Conservation (phyloP, 2,329 filamentous ascomycete genomes). For the Cryphonectria nitschkei region DNA sequence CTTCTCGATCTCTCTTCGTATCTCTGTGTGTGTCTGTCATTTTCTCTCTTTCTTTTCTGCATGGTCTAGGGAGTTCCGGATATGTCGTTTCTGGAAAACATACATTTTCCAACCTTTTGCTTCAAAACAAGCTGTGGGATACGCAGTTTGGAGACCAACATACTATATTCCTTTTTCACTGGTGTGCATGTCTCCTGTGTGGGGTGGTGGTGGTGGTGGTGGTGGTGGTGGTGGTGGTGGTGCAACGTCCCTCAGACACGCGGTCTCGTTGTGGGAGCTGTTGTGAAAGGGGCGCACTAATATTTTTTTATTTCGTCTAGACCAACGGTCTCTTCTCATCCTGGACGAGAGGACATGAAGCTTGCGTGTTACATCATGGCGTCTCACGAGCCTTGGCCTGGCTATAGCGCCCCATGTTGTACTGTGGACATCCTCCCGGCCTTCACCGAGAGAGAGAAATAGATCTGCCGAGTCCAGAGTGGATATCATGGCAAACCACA, state of each 20-base stretch:
- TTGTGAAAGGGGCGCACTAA: slow-evolving; percentile 8
- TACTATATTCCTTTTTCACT: neutral
- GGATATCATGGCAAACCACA: neutral
- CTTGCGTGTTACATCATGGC: neutral
- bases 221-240: neutral
- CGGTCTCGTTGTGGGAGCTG: slow-evolving; percentile 16
- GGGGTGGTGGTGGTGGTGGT: neutral
- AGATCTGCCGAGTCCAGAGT: neutral
- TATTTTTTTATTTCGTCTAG: too few relatives aligned
- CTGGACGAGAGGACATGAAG: neutral
- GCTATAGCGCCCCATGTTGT: neutral
- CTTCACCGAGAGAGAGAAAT: neutral
- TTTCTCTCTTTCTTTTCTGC: slow-evolving; percentile 19
- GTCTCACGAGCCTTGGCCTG: slow-evolving; percentile 6
- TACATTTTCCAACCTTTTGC: slow-evolving; percentile 1
- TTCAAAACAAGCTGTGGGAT: neutral
- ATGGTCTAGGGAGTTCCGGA: slow-evolving; percentile 30
- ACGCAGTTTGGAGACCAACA: neutral
- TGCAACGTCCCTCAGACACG: neutral
- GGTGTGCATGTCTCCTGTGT: neutral
- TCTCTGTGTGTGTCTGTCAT: neutral
- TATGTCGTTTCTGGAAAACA: slow-evolving; percentile 22
- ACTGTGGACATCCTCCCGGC: slow-evolving; percentile 4
- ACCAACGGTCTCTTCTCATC: neutral
- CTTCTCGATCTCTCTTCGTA: neutral